Conservation (phyloP, 768 basidiomycete genomes). For the Kwoniella europaea region DNA sequence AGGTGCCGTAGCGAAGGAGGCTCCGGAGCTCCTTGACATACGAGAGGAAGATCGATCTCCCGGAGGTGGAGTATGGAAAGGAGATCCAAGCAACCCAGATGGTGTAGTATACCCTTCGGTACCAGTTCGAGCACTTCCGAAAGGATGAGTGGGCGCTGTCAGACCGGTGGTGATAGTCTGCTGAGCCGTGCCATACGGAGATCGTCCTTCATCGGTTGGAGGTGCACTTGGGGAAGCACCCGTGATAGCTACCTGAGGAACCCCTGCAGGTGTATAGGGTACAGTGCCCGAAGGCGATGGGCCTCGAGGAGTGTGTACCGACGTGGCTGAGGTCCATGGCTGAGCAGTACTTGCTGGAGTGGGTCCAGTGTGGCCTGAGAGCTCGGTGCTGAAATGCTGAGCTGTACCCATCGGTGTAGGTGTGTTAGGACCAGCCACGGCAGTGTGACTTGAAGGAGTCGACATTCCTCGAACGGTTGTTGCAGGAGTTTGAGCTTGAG, state of each 20-base stretch:
- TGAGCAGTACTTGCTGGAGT: conserved; percentile 17
- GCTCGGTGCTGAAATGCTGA: conserved; percentile 7
- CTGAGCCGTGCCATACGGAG: neutral
- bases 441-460: conserved; percentile 17
- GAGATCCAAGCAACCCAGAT: conserved; percentile 30
- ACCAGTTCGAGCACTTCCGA: conserved; percentile 1
- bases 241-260: conserved; percentile 30
- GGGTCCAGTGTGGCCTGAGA: conserved; percentile 11
- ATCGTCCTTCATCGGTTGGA: neutral
- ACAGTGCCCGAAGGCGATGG: neutral
- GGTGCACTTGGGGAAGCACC: conserved; percentile 24
- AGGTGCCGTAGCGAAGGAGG: conserved; percentile 44
- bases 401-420: conserved; percentile 10
- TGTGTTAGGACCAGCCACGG: neutral
- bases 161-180: conserved; percentile 6
- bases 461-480: conserved; percentile 9
- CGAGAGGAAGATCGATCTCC: conserved; percentile 22
- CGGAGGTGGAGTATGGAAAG: conserved; percentile 29
- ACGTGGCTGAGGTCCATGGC: neutral
- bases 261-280: neutral
- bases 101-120: neutral
- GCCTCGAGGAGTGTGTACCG: conserved; percentile 9
- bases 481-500: conserved; percentile 14
- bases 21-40: conserved; percentile 18
- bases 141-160: conserved; percentile 5